A percentile compares a stretch with the other conserved stretches of the same genome.
phyloP scores from a whole-genome alignment of 805 yeast species.

The Yarrowia porcina region DNA sequence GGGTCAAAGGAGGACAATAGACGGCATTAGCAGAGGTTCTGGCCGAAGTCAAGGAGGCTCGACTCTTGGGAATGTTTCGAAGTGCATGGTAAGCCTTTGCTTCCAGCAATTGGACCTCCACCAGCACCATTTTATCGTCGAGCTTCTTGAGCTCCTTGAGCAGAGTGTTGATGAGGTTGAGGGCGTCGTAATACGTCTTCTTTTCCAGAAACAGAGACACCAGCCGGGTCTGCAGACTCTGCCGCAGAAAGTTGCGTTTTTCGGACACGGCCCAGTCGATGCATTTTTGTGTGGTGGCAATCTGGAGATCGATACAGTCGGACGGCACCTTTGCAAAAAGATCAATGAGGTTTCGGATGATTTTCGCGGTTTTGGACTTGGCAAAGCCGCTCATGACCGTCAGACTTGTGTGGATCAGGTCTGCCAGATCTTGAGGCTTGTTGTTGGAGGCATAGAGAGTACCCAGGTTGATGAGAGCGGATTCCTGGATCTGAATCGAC shows the following conservation, averaged over 20 bases:
- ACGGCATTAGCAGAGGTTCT: constrained; percentile 97
- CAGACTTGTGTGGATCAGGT: constrained; percentile 66
- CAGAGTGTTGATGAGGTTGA: constrained; percentile 66
- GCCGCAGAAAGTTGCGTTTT: constrained; percentile 84
- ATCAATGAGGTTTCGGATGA: constrained; percentile 78
- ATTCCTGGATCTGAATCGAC: constrained; percentile 56
- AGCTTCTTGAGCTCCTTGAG: constrained; percentile 84
- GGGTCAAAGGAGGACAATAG: constrained; percentile 88
- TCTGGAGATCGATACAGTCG: constrained; percentile 65
- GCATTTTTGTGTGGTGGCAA: constrained; percentile 68
- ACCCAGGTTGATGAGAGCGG: constrained; percentile 73
- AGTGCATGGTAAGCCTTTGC: constrained; percentile 86
- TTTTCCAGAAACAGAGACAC: constrained; percentile 71
- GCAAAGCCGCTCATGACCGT: constrained; percentile 74
- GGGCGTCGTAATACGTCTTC: constrained; percentile 62
- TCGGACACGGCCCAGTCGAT: constrained; percentile 83
- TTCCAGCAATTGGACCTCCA: constrained; percentile 92
- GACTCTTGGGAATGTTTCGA: constrained; percentile 84
- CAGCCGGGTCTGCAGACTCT: constrained; percentile 78
- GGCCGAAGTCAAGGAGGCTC: constrained; percentile 90
- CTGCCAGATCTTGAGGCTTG: constrained; percentile 51
- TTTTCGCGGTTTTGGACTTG: constrained; percentile 91
- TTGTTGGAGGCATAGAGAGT: constrained; percentile 54
- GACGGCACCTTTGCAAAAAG: constrained; percentile 58
- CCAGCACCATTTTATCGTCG: constrained; percentile 92